Evolutionary conservation across 768 basidiomycete species (phyloP).

Genomic region (Lactifluus volemus): DNA sequence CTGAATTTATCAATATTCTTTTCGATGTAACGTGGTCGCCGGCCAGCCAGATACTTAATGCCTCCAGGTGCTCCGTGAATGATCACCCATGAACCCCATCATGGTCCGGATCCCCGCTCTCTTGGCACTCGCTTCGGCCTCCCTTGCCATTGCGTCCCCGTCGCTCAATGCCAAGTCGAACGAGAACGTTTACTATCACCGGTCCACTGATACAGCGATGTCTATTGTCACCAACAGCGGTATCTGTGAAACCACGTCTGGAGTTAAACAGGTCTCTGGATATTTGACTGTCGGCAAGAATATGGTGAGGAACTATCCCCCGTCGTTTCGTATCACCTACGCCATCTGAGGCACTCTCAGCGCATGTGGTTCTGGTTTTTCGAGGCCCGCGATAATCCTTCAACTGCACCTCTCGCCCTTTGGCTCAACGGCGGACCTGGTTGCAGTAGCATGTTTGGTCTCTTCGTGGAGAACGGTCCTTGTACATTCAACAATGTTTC

Average conservation of each 20-base stretch:
- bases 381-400: background rate
- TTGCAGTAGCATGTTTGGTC: constrained; percentile 1
- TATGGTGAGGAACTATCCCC: background rate
- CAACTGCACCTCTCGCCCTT: background rate
- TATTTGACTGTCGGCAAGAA: background rate
- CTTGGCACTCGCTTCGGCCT: background rate
- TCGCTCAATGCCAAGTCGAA: no score
- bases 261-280: background rate
- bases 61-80: background rate
- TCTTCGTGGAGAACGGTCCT: constrained; percentile 14
- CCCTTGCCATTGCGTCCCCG: background rate
- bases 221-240: background rate
- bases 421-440: constrained; percentile 8
- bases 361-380: constrained; percentile 6
- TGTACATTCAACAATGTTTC: constrained; percentile 12
- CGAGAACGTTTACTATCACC: background rate
- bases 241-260: background rate
- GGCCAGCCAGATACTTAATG: background rate
- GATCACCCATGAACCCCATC: background rate
- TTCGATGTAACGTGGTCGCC: no score
- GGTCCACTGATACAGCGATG: background rate
- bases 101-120: background rate
- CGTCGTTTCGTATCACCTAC: background rate
- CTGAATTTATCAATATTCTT: no score
- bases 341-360: background rate